These are phyloP conservation scores for Termitomyces sp. DNA, from an alignment of 768 basidiomycete genomes.

Conservation along the genomic window DNA sequence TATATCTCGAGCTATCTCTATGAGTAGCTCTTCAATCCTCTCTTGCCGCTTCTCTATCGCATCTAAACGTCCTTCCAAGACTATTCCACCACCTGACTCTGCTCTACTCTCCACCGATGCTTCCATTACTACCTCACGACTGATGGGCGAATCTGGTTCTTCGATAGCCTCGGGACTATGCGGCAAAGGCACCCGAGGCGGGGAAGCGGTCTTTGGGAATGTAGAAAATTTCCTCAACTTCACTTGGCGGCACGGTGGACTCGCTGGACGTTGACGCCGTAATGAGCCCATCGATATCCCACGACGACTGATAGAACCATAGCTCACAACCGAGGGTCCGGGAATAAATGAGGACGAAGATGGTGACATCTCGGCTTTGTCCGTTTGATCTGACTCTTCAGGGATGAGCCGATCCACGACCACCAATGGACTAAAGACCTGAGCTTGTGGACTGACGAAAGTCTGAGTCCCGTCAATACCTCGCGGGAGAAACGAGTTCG, in stretches of 20 bases:
- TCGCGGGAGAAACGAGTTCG: conserved; percentile 38
- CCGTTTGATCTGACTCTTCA: conserved; percentile 22
- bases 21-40: conserved; percentile 41
- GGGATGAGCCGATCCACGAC: conserved; percentile 42
- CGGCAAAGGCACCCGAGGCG: conserved; percentile 8
- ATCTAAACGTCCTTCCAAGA: conserved; percentile 20
- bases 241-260: conserved; percentile 12
- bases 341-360: conserved; percentile 5
- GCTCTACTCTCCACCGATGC: conserved; percentile 14
- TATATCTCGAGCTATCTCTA: conserved; percentile 28
- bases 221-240: conserved; percentile 21
- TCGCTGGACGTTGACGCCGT: conserved; percentile 14
- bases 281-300: conserved; percentile 30
- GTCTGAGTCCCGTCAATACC: conserved; percentile 31
- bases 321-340: conserved; percentile 28
- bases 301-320: conserved; percentile 39
- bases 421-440: conserved; percentile 65
- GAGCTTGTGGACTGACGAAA: conserved; percentile 62
- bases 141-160: conserved; percentile 13
- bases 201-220: conserved; percentile 15
- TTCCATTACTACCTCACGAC: conserved; percentile 18
- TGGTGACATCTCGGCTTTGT: conserved; percentile 7
- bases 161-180: conserved; percentile 16
- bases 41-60: conserved; percentile 40
- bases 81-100: conserved; percentile 1